These are phyloP conservation scores for Nigrospora sphaerica DNA, from an alignment of 2,329 filamentous ascomycete genomes.

Conservation along the genomic window DNA sequence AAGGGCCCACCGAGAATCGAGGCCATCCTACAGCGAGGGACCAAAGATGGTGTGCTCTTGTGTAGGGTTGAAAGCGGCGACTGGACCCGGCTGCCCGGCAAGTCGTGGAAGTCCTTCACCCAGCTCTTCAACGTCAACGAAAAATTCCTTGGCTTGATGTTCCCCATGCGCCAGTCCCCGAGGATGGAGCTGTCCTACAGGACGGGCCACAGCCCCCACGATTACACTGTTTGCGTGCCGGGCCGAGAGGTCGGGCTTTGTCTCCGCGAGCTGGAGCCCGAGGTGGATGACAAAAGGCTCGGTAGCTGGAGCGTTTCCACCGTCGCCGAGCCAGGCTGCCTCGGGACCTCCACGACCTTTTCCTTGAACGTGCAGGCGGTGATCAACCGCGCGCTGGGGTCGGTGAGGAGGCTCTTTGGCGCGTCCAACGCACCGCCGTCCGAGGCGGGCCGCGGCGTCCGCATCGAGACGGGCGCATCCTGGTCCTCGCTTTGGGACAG, in stretches of 20 bases:
- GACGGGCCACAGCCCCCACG: slow-evolving; percentile 7
- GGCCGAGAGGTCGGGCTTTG: background rate
- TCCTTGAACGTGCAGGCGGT: background rate
- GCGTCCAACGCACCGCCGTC: background rate
- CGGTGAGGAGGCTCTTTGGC: background rate
- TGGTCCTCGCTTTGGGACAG: slow-evolving; percentile 25
- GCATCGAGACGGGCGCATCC: slow-evolving; percentile 35
- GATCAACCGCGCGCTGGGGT: background rate
- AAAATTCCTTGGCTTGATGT: slow-evolving; percentile 17
- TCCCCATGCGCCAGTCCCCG: slow-evolving; percentile 22
- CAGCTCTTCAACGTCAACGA: slow-evolving; percentile 23
- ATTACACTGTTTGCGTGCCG: too few species aligned
- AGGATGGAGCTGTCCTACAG: slow-evolving; percentile 35
- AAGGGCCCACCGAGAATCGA: slow-evolving; percentile 16
- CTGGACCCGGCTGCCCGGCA: slow-evolving; percentile 21
- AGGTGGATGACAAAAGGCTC: slow-evolving; percentile 14
- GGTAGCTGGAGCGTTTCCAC: slow-evolving; percentile 34
- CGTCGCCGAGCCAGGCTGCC: slow-evolving; percentile 10
- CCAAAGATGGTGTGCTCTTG: slow-evolving; percentile 28
- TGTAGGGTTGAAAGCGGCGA: slow-evolving; percentile 34
- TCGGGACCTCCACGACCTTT: slow-evolving; percentile 13
- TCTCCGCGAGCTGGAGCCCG: slow-evolving; percentile 23
- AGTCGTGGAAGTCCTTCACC: slow-evolving; percentile 24
- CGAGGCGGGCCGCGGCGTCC: slow-evolving; percentile 14
- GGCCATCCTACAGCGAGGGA: slow-evolving; percentile 25